A percentile compares a stretch with the other conserved stretches of the same genome.
Conservation (phyloP, 139 green algal species). For the Volvox africanus region DNA sequence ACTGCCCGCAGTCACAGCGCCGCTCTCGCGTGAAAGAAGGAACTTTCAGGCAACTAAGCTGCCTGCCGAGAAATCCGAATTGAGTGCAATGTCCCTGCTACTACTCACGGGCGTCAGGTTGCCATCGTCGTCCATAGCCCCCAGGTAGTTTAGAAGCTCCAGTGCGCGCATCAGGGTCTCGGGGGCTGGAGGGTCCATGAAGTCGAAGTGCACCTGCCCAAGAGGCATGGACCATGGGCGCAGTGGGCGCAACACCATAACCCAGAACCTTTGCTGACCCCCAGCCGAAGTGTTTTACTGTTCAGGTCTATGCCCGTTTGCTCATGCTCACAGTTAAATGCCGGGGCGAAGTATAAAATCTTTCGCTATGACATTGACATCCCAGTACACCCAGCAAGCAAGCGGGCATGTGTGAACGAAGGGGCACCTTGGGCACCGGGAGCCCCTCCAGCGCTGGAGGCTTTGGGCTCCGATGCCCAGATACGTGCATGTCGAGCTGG, state of each 20-base stretch:
- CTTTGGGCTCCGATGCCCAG: background rate
- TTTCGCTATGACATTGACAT: slow-evolving; percentile 5
- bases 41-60: background rate
- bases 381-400: background rate
- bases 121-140: slow-evolving; percentile 98
- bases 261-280: too few species aligned
- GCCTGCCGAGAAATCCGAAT: background rate
- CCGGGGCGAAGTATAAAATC: slow-evolving; percentile 25
- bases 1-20: too few species aligned
- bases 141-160: slow-evolving; percentile 99
- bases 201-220: slow-evolving; percentile 98
- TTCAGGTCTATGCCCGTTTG: slow-evolving; percentile 7
- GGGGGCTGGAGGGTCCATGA: slow-evolving; percentile 99
- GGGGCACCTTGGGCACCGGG: background rate
- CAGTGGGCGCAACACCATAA: background rate
- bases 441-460: background rate
- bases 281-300: background rate
- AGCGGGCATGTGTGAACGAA: background rate
- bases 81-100: background rate
- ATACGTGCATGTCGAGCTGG: slow-evolving; percentile 21
- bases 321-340: background rate
- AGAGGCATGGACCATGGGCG: background rate
- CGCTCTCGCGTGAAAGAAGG: too few species aligned
- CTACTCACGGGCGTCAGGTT: slow-evolving; percentile 88
- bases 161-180: slow-evolving; percentile 99